A percentile compares a stretch with the other conserved stretches of the same genome.
Evolutionary conservation across 352 stramenopile genomes (phyloP).

Genomic region (Chrysophaeum taylorii): DNA sequence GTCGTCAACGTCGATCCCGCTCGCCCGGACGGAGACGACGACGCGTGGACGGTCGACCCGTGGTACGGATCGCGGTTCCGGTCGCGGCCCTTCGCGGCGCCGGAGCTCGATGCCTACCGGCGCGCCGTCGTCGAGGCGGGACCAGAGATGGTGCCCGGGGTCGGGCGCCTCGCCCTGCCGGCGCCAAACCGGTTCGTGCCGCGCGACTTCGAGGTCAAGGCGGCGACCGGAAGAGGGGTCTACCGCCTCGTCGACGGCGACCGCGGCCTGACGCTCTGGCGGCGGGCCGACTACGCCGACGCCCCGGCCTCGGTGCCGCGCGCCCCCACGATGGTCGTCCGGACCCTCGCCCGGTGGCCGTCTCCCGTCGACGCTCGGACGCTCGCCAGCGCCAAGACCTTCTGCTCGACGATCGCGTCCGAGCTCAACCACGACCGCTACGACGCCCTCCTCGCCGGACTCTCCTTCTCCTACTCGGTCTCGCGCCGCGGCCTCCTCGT

Average conservation of each 20-base stretch:
- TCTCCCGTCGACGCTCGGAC: background rate
- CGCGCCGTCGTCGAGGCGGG: background rate
- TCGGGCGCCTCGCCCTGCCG: background rate
- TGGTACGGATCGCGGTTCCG: slow-evolving; percentile 1
- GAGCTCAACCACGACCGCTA: background rate
- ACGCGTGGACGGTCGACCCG: background rate
- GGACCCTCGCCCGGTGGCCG: background rate
- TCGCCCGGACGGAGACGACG: background rate
- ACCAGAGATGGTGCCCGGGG: no score
- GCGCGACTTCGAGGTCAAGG: background rate
- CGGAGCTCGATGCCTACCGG: background rate
- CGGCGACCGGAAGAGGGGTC: no score
- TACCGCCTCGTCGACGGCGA: background rate
- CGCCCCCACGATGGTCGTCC: background rate
- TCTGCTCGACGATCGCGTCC: background rate
- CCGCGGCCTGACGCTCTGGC: background rate
- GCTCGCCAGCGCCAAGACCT: background rate
- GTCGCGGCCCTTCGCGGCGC: background rate
- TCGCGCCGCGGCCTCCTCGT: background rate
- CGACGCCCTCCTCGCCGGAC: background rate
- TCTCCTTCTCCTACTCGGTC: background rate
- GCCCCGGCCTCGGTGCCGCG: background rate
- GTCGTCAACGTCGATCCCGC: background rate
- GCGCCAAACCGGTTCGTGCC: background rate
- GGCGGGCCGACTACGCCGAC: background rate